Evolutionary conservation across 495 filamentous ascomycete genomes (phyloP).

Genomic region (Penicillium paxilli): DNA sequence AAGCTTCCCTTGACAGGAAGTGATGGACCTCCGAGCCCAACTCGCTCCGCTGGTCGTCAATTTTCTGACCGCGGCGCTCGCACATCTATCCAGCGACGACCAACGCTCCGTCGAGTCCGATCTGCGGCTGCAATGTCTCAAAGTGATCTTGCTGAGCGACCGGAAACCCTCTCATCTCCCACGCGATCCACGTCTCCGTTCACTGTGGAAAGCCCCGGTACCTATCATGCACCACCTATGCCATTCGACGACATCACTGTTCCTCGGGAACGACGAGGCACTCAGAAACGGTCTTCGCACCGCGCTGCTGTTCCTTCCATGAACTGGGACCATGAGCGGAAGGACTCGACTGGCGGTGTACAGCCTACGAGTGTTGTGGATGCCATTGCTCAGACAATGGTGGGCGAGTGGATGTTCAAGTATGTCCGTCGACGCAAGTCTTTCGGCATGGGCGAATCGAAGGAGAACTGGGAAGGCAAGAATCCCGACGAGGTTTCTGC

Average conservation of each 20-base stretch:
- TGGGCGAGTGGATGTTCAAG: slow-evolving; percentile 99
- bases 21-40: slow-evolving; percentile 79
- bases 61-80: slow-evolving; percentile 39
- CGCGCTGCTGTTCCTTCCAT: slow-evolving; percentile 20
- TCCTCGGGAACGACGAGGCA: slow-evolving; percentile 35
- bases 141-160: slow-evolving; percentile 38
- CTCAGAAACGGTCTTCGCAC: slow-evolving; percentile 21
- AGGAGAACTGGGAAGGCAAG: slow-evolving; percentile 57
- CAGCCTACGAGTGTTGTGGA: slow-evolving; percentile 88
- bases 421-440: slow-evolving; percentile 92
- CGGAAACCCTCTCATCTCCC: slow-evolving; percentile 63
- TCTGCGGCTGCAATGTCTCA: slow-evolving; percentile 74
- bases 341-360: slow-evolving; percentile 59
- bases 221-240: slow-evolving; percentile 61
- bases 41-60: slow-evolving; percentile 52
- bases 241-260: slow-evolving; percentile 71
- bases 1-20: slow-evolving; percentile 69
- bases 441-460: slow-evolving; percentile 71
- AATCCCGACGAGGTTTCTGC: slow-evolving; percentile 52
- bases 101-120: slow-evolving; percentile 72
- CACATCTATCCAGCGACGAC: slow-evolving; percentile 34
- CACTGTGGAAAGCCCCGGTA: slow-evolving; percentile 62
- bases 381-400: slow-evolving; percentile 97
- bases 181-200: slow-evolving; percentile 65
- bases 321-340: slow-evolving; percentile 29